Base-by-base conservation (phyloP, 1,139 yeast species). In the Casaregolazyma suthepensis region DNA sequence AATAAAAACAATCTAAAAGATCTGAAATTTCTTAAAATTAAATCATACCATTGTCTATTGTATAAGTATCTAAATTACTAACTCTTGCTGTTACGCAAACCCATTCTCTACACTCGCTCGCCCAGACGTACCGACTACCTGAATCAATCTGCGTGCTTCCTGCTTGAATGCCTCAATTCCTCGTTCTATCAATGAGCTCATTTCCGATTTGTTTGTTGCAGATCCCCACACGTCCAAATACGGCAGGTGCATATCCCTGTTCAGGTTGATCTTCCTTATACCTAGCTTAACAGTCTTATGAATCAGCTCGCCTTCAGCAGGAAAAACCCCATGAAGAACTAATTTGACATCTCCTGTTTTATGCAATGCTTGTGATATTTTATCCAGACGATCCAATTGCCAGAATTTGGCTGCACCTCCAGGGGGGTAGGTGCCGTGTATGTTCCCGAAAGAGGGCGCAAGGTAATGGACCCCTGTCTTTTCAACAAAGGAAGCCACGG, bases 391-490 rank as follows among this genome's bases (percentile, higher is more conserved):
- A 51, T 63, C 66, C 29, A 63, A 53, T 50, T 63, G 61, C 63
- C 65, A 59, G 46, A 22, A 62, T 52, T 57, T 60, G 50, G 55
- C 59, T 13, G 67, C 66, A 9, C 66, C 67, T 10, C 61, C 66
- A 13, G 60, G 62, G 4, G 65, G 66, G 45, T 64, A 64, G 35
- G 58, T 58, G 1, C 67, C 67, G 53, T 64, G 67, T 49, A 64
- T 57, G 54, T 64, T 64, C 10, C 67, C 67, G 43, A 64, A 60
- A 20, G 66, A 61, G 1, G 67, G 67, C 15, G 67, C 67, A 31
- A 64, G 57, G 46, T 48, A 62, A 43, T 63, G 64, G 15, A 63
- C 65, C 1, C 65, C 64, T 10, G 67, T 64, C 46, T 61, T 53
- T 10, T 46, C 44, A 45, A 64, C 57, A 51, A 62, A 64, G 9